Conservation (phyloP, 495 filamentous ascomycete genomes). For the Cryomyces minteri region DNA sequence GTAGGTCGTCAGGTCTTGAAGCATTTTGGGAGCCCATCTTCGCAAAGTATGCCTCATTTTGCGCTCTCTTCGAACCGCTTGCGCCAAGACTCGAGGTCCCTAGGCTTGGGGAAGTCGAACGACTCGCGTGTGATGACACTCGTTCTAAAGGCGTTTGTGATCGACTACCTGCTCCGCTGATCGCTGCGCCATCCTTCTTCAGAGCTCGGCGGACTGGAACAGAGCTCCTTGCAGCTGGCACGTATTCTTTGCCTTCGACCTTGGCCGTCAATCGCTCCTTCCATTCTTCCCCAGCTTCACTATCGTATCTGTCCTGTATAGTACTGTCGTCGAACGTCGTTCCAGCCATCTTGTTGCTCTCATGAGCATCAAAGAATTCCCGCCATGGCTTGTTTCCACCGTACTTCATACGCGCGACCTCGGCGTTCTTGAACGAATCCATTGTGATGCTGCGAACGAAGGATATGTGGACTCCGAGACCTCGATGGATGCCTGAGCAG, state of each 20-base stretch:
- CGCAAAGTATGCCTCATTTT: conserved; percentile 83
- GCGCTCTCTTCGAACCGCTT: conserved; percentile 27
- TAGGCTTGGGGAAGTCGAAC: conserved; percentile 14
- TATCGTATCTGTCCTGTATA: conserved; percentile 71
- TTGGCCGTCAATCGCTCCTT: conserved; percentile 79
- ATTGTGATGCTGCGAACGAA: conserved; percentile 93
- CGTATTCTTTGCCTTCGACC: conserved; percentile 70
- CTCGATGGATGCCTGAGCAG: conserved; percentile 88
- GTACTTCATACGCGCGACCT: conserved; percentile 70
- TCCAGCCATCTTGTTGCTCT: conserved; percentile 37
- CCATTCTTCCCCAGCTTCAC: conserved; percentile 81
- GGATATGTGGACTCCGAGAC: conserved; percentile 91
- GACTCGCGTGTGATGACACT: conserved; percentile 2
- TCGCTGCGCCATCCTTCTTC: not conserved
- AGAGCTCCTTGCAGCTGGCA: conserved; percentile 28
- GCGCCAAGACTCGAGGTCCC: conserved; percentile 7
- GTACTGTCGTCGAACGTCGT: conserved; percentile 49
- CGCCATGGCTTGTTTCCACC: conserved; percentile 81
- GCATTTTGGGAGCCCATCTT: conserved; percentile 67
- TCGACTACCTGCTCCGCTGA: conserved; percentile 15
- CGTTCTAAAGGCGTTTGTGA: conserved; percentile 12
- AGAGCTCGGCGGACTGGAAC: not conserved
- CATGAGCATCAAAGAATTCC: conserved; percentile 58
- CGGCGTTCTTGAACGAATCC: conserved; percentile 85
- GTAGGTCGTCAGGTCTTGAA: conserved; percentile 46